Evolutionary conservation across 805 yeast genomes (phyloP).

Genomic region (Saccharomycopsis fibuligera): DNA sequence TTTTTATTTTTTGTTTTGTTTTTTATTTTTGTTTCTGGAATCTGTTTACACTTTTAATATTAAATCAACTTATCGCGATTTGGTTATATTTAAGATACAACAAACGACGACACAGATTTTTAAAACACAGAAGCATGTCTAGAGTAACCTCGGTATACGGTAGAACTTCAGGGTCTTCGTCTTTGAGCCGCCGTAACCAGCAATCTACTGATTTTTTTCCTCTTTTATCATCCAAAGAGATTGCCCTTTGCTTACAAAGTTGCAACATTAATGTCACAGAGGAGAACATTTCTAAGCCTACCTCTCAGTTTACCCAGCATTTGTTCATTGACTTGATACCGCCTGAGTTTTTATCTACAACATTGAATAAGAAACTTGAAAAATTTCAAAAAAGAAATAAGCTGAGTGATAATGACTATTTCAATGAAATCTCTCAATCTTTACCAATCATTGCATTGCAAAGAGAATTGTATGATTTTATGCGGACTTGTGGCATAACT

Average conservation of each 20-base stretch:
- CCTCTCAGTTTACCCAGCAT: slow-evolving; percentile 29
- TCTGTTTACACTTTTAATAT: not conserved
- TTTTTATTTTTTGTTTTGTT: not conserved
- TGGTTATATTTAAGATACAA: not conserved
- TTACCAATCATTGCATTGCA: slow-evolving; percentile 51
- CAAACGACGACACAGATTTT: not conserved
- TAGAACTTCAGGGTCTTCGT: slow-evolving; percentile 8
- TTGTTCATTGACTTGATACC: slow-evolving; percentile 20
- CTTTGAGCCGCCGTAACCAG: slow-evolving; percentile 8
- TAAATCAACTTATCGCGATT: not conserved
- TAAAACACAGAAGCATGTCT: not conserved
- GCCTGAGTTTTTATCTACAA: slow-evolving; percentile 40
- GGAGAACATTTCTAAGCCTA: slow-evolving; percentile 52
- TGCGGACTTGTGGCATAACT: slow-evolving; percentile 66
- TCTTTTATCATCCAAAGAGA: slow-evolving; percentile 50
- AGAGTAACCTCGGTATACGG: slow-evolving; percentile 2
- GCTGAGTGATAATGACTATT: slow-evolving; percentile 21
- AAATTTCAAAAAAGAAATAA: slow-evolving; percentile 35
- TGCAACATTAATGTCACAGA: slow-evolving; percentile 58
- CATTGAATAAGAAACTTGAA: slow-evolving; percentile 57
- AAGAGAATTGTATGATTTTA: slow-evolving; percentile 52
- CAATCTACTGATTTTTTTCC: slow-evolving; percentile 46
- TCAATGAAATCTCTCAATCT: slow-evolving; percentile 34
- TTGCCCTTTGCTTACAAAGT: slow-evolving; percentile 51
- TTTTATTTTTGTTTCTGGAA: not conserved